phyloP scores from a whole-genome alignment of 148 eudicot species.

The Heliamphora exappendiculata region DNA sequence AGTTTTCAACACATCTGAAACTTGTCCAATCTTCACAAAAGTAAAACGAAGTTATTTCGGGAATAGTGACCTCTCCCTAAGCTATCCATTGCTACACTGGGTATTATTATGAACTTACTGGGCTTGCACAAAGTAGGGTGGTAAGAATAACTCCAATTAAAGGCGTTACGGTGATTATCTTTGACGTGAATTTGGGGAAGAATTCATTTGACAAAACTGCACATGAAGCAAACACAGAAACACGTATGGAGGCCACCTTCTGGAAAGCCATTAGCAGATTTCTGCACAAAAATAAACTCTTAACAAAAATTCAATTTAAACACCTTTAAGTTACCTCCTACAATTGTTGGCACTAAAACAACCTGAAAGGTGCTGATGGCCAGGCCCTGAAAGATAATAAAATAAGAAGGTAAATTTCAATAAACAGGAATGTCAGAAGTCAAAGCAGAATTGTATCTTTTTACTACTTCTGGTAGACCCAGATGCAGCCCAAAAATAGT shows the following conservation, averaged over 20 bases:
- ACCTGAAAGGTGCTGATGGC: constrained; percentile 99
- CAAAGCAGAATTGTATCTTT: background rate
- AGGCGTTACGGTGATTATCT: constrained; percentile 82
- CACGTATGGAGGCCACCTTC: background rate
- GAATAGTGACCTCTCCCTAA: background rate
- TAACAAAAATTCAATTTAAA: constrained; percentile 9
- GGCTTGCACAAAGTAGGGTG: constrained; percentile 97
- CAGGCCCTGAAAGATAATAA: constrained; percentile 59
- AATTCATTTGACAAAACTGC: constrained; percentile 83
- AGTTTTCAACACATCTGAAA: constrained; percentile 87
- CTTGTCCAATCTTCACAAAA: constrained; percentile 82
- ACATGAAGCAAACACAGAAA: constrained; percentile 13
- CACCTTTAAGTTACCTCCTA: constrained; percentile 62
- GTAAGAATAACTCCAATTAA: constrained; percentile 91
- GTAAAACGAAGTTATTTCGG: background rate
- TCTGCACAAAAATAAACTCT: background rate
- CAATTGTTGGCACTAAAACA: constrained; percentile 79
- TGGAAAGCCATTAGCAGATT: background rate
- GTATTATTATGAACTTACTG: constrained; percentile 44
- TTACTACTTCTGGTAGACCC: background rate
- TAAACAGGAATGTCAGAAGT: background rate
- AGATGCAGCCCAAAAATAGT: background rate
- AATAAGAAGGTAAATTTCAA: background rate
- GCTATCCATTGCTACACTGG: background rate
- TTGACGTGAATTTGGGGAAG: constrained; percentile 94